phyloP scores from a whole-genome alignment of 768 basidiomycete species.

The Sistotremastrum suecicum region DNA sequence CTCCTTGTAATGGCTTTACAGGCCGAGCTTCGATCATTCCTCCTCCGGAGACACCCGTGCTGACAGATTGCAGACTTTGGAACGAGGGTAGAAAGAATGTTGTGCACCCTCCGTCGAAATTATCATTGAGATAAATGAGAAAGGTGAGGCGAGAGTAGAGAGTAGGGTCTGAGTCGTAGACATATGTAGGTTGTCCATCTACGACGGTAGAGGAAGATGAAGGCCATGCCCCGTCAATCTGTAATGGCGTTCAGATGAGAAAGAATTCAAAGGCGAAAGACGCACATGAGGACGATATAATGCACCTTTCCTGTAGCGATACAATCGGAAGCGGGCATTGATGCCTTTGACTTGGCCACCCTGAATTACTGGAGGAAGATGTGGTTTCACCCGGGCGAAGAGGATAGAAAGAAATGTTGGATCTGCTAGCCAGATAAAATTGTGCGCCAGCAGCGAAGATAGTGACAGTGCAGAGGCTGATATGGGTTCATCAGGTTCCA shows the following conservation, averaged over 20 bases:
- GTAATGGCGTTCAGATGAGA: too few relatives aligned
- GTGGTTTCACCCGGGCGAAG: conserved; percentile 26
- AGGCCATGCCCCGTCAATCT: conserved; percentile 41
- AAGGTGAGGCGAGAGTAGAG: conserved; percentile 34
- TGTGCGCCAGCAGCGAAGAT: conserved; percentile 32
- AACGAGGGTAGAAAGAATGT: conserved; percentile 39
- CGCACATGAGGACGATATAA: conserved; percentile 31
- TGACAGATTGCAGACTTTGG: too few relatives aligned
- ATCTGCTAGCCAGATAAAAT: conserved; percentile 42
- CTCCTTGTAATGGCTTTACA: conserved; percentile 32
- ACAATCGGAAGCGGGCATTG: conserved; percentile 35
- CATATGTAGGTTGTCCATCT: conserved; percentile 23
- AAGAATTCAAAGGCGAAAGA: too few relatives aligned
- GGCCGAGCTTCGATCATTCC: conserved; percentile 34
- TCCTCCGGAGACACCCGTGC: conserved; percentile 9
- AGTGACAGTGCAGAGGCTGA: conserved; percentile 31
- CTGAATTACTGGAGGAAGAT: conserved; percentile 26
- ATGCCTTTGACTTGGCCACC: conserved; percentile 32
- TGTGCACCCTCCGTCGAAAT: conserved; percentile 33
- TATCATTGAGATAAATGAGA: conserved; percentile 36
- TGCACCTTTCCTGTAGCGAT: conserved; percentile 35
- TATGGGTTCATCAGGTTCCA: conserved; percentile 36
- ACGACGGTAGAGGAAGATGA: conserved; percentile 27
- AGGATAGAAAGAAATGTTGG: conserved; percentile 24
- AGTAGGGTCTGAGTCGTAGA: conserved; percentile 34